phyloP scores from a whole-genome alignment of 2,329 filamentous ascomycete genomes.

The Bipolaris sorokiniana region DNA sequence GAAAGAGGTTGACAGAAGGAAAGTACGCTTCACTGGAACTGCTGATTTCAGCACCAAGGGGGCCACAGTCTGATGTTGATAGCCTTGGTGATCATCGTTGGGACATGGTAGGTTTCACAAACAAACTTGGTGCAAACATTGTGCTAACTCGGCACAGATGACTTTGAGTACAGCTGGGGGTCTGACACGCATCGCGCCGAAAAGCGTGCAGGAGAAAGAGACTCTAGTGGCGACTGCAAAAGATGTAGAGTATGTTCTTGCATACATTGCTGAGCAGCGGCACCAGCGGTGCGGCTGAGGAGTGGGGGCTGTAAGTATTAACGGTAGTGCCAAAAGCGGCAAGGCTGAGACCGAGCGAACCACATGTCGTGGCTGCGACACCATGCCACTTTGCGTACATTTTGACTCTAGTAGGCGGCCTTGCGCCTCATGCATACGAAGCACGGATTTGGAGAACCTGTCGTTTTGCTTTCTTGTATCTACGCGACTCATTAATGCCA shows the following conservation, averaged over 20 bases:
- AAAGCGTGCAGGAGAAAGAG: conserved; percentile 30
- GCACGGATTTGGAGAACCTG: conserved; percentile 12
- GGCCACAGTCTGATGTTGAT: background rate
- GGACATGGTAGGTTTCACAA: conserved; percentile 62
- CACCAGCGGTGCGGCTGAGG: background rate
- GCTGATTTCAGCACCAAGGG: conserved; percentile 15
- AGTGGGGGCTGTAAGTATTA: background rate
- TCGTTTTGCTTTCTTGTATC: conserved; percentile 17
- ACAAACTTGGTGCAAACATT: background rate
- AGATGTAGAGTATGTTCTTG: conserved; percentile 28
- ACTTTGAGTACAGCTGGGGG: conserved; percentile 75
- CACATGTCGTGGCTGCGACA: conserved; percentile 25
- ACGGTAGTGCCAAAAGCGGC: conserved; percentile 1
- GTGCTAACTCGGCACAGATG: conserved; percentile 64
- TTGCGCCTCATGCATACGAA: conserved; percentile 24
- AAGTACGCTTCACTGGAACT: conserved; percentile 69
- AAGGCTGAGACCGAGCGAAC: conserved; percentile 7
- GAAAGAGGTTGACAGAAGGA: conserved; percentile 61
- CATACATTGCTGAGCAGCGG: conserved; percentile 21
- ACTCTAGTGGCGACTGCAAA: conserved; percentile 23
- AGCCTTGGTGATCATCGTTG: conserved; percentile 58
- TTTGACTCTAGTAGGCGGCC: conserved; percentile 37
- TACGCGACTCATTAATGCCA: conserved; percentile 8
- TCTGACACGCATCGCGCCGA: conserved; percentile 58
- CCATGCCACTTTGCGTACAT: conserved; percentile 22